Evolutionary conservation across 768 basidiomycete genomes (phyloP).

Genomic region (Pleurotus djamor): DNA sequence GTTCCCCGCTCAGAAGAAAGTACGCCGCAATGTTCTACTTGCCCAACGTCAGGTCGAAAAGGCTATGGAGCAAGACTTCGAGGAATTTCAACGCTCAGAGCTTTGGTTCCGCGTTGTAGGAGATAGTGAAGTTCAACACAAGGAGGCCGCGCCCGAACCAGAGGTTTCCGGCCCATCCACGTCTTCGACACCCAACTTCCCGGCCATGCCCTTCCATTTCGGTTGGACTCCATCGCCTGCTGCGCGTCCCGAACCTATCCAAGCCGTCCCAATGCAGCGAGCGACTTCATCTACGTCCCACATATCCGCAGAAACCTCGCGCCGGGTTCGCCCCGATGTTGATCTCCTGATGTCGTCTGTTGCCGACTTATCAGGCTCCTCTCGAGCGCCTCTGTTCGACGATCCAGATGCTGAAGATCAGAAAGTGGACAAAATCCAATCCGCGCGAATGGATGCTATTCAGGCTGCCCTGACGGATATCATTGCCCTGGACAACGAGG

Average conservation of each 20-base stretch:
- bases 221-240: slow-evolving; percentile 19
- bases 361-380: slow-evolving; percentile 44
- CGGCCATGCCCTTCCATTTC: slow-evolving; percentile 7
- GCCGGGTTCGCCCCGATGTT: slow-evolving; percentile 52
- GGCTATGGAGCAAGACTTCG: slow-evolving; percentile 91
- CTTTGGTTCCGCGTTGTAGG: slow-evolving; percentile 89
- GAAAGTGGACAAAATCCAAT: slow-evolving; percentile 54
- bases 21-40: slow-evolving; percentile 76
- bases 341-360: slow-evolving; percentile 83
- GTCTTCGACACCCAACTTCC: slow-evolving; percentile 11
- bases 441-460: slow-evolving; percentile 89
- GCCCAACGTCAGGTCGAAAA: slow-evolving; percentile 85
- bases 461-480: slow-evolving; percentile 96
- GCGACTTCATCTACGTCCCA: slow-evolving; percentile 37
- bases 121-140: slow-evolving; percentile 46
- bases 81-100: slow-evolving; percentile 84
- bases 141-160: slow-evolving; percentile 1
- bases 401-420: slow-evolving; percentile 74
- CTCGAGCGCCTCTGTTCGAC: slow-evolving; percentile 76
- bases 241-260: slow-evolving; percentile 14
- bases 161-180: background rate
- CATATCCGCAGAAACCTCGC: slow-evolving; percentile 26
- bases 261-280: slow-evolving; percentile 29
- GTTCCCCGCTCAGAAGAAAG: slow-evolving; percentile 44
- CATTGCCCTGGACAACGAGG: slow-evolving; percentile 77